Evolutionary conservation across 768 basidiomycete genomes (phyloP).

Genomic region (Lentinula guzmanii): DNA sequence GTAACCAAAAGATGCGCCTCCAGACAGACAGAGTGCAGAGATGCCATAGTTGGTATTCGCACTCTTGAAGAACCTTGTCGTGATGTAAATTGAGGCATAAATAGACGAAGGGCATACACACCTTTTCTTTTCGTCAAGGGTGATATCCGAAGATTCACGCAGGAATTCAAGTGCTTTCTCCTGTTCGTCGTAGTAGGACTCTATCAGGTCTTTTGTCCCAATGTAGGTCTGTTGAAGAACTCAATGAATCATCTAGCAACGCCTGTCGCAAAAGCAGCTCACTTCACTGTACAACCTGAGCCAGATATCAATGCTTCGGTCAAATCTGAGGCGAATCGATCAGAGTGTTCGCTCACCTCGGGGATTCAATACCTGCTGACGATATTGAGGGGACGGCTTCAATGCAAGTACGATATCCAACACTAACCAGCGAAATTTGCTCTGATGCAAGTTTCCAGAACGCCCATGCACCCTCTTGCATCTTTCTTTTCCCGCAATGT

Average conservation of each 20-base stretch:
- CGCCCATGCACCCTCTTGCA: conserved; percentile 79
- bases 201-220: conserved; percentile 87
- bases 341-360: conserved; percentile 38
- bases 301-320: neutral
- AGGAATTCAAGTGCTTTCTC: conserved; percentile 72
- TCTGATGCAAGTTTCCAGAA: conserved; percentile 86
- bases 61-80: conserved; percentile 69
- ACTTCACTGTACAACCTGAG: conserved; percentile 87
- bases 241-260: conserved; percentile 10
- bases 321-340: conserved; percentile 2
- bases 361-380: conserved; percentile 53
- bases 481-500: conserved; percentile 72
- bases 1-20: conserved; percentile 92
- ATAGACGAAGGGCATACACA: neutral
- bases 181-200: conserved; percentile 79
- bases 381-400: neutral
- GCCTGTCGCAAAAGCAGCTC: conserved; percentile 25
- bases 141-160: conserved; percentile 64
- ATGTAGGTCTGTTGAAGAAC: conserved; percentile 64
- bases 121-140: conserved; percentile 81
- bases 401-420: neutral
- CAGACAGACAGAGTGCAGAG: conserved; percentile 91
- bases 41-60: conserved; percentile 85
- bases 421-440: conserved; percentile 79
- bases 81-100: neutral